These are phyloP conservation scores for Coniochaeta sp. DNA, from an alignment of 2,329 filamentous ascomycete species.

Conservation along the genomic window DNA sequence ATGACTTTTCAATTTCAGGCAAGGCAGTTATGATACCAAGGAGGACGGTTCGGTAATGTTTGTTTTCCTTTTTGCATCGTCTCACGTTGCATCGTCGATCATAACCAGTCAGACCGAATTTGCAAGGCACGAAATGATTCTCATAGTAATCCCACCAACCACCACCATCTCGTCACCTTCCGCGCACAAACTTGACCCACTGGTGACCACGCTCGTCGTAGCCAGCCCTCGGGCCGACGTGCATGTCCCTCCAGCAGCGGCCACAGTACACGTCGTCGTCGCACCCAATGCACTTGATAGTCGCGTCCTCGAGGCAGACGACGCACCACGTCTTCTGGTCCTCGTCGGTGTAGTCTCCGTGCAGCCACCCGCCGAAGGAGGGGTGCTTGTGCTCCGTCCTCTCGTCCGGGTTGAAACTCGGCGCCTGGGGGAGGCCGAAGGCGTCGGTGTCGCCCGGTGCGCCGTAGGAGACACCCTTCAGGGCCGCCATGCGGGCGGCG, in stretches of 20 bases:
- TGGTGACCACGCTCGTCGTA: constrained; percentile 65
- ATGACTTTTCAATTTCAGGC: not conserved
- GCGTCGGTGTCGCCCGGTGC: constrained; percentile 21
- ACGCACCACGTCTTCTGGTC: constrained; percentile 74
- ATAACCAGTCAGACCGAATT: not conserved
- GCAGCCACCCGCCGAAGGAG: constrained; percentile 17
- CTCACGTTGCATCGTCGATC: not conserved
- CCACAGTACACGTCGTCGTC: constrained; percentile 66
- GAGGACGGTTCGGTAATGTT: not conserved
- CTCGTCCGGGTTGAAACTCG: constrained; percentile 39
- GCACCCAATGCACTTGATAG: constrained; percentile 66
- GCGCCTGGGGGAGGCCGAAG: constrained; percentile 40
- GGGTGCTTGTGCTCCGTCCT: constrained; percentile 30
- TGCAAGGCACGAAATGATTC: not conserved
- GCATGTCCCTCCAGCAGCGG: constrained; percentile 76
- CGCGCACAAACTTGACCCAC: constrained; percentile 51
- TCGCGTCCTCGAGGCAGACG: constrained; percentile 75
- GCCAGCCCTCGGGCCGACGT: constrained; percentile 60
- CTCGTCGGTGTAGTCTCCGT: constrained; percentile 52
- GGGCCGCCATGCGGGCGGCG: constrained; percentile 43
- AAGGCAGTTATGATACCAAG: not conserved
- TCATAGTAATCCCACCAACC: too few relatives aligned
- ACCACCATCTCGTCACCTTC: constrained; percentile 7
- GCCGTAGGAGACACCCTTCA: constrained; percentile 29
- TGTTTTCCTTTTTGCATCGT: not conserved